These are phyloP conservation scores for Epichloe gansuensis DNA, from an alignment of 2,329 filamentous ascomycete genomes.

Conservation along the genomic window DNA sequence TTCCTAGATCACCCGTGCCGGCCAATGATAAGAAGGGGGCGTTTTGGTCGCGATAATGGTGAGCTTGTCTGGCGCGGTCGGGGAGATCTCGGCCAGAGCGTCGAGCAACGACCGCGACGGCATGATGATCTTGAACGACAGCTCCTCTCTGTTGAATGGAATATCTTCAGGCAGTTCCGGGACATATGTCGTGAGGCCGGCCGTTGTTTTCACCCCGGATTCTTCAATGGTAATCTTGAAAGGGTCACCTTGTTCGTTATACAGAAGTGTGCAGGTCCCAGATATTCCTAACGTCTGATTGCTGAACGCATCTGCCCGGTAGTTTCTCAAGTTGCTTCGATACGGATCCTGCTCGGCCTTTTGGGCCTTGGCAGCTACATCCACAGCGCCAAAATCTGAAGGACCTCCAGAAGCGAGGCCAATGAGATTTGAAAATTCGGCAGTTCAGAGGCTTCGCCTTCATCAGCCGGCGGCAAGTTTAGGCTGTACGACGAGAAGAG, in stretches of 20 bases:
- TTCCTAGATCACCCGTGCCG: constrained; percentile 43
- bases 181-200: constrained; percentile 80
- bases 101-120: constrained; percentile 61
- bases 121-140: constrained; percentile 93
- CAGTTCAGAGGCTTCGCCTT: constrained; percentile 30
- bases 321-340: constrained; percentile 48
- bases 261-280: constrained; percentile 76
- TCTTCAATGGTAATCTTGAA: constrained; percentile 82
- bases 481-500: constrained; percentile 81
- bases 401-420: constrained; percentile 75
- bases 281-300: constrained; percentile 72
- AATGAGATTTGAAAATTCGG: constrained; percentile 81
- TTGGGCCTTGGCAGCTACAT: constrained; percentile 45
- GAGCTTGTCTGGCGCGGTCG: constrained; percentile 60
- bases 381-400: constrained; percentile 88
- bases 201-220: constrained; percentile 75
- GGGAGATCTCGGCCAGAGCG: constrained; percentile 55
- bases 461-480: constrained; percentile 32
- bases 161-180: constrained; percentile 67
- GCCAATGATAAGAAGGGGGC: constrained; percentile 63
- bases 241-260: constrained; percentile 60
- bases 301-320: constrained; percentile 64
- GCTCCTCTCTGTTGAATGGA: constrained; percentile 68
- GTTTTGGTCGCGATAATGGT: constrained; percentile 52
- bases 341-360: constrained; percentile 49